phyloP scores from a whole-genome alignment of 768 basidiomycete genomes.

The Termitomyces sp. region DNA sequence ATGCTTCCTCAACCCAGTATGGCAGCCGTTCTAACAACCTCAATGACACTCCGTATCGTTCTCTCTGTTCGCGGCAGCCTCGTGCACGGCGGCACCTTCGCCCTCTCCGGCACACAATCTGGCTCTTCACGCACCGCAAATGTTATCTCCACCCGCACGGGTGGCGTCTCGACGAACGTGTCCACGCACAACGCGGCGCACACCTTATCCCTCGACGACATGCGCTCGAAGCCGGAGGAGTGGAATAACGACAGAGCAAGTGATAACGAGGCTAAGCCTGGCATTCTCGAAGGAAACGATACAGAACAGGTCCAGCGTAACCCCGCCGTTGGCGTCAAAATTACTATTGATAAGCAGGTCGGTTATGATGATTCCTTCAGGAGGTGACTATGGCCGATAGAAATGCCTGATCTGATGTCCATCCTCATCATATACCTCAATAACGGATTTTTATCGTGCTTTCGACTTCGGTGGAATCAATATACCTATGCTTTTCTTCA shows the following conservation, averaged over 20 bases:
- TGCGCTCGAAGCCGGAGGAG: slow-evolving; percentile 42
- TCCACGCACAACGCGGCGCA: slow-evolving; percentile 29
- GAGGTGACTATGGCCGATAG: neutral
- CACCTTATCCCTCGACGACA: slow-evolving; percentile 51
- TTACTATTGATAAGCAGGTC: slow-evolving; percentile 53
- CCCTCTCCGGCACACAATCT: slow-evolving; percentile 38
- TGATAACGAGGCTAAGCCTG: slow-evolving; percentile 33
- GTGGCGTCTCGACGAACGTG: slow-evolving; percentile 29
- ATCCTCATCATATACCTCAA: neutral
- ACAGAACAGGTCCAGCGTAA: slow-evolving; percentile 17
- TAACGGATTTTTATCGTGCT: neutral
- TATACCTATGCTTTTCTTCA: neutral
- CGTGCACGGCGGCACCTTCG: slow-evolving; percentile 65
- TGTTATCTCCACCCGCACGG: slow-evolving; percentile 44
- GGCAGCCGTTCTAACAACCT: slow-evolving; percentile 82
- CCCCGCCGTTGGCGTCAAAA: slow-evolving; percentile 42
- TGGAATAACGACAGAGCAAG: slow-evolving; percentile 42
- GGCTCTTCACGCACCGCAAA: slow-evolving; percentile 49
- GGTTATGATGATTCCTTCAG: slow-evolving; percentile 36
- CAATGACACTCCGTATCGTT: slow-evolving; percentile 85
- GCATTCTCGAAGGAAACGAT: slow-evolving; percentile 27
- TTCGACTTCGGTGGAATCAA: neutral
- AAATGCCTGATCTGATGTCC: too few relatives aligned
- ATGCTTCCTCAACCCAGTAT: slow-evolving; percentile 42
- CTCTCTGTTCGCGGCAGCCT: slow-evolving; percentile 78